Base-by-base conservation (phyloP, 2,329 filamentous ascomycete species). In the Nemania sp. region DNA sequence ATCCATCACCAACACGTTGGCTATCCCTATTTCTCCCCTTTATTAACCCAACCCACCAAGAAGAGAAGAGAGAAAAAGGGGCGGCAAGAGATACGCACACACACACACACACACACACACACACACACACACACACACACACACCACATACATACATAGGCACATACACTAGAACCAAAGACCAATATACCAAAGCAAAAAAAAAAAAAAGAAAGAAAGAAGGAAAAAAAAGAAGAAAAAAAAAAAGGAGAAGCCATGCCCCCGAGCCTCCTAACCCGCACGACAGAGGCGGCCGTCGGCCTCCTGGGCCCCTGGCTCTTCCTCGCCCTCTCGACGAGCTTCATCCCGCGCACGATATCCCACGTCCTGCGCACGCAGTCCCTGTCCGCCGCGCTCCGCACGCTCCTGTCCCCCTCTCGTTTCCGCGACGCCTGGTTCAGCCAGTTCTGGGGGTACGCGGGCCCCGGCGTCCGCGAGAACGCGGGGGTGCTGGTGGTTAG, bases 391-490 rank as follows among this genome's bases (percentile, higher is more conserved):
- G 71, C 15, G 2, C 10, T 59, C 15, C 25, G 18, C 18, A 53
- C 37, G 21, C 39, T 58, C 2, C 17, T 81, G 46, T 80, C 77
- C 17, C 76, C 74, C 1, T 69, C 73, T 2, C 70, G 69, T 20
- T 75, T 86, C 55, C 76, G 40, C 11, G 73, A 77, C 2, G 78
- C 74, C 63, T 88, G 86, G 83, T 90, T 90, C 73, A 80, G 79
- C 54, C 74, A 75, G 42, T 88, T 90, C 74, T 90, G 87, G 87
- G 73, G 74, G 35, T 76, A 70, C 55, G 78, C 79, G 46, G 85
- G 85, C 0, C 84, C 86, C 0, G 62, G 72, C 3, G 77, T 84
- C 3, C 80, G 81, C 59, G 63, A 73, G n/a, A 68, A 64, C 42
- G 79, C 75, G 17, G 77, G 75, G 37, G 68, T 67, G 0, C 73